These are phyloP conservation scores for Myriosclerotinia scirpicola DNA, from an alignment of 2,329 filamentous ascomycete genomes.

Conservation along the genomic window DNA sequence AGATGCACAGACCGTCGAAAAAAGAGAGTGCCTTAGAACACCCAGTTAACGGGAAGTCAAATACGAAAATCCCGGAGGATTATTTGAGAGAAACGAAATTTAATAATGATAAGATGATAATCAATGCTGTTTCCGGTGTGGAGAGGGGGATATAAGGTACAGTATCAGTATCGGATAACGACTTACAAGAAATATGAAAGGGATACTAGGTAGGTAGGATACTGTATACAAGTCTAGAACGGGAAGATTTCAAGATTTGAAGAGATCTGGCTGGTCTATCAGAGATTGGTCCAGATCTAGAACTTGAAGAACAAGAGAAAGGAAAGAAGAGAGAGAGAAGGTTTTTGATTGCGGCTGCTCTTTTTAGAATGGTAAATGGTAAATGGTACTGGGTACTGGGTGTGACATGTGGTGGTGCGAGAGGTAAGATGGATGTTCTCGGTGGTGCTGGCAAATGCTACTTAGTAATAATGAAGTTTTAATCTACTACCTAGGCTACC, in stretches of 20 bases:
- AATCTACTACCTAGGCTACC: no score
- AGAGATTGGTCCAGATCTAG: constrained; percentile 11
- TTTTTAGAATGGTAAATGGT: not conserved
- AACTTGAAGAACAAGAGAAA: constrained; percentile 8
- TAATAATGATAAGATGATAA: constrained; percentile 6
- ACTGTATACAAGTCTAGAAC: constrained; percentile 10
- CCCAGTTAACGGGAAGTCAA: constrained; percentile 17
- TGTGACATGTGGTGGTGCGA: not conserved
- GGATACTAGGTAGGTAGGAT: not conserved
- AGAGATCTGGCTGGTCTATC: constrained; percentile 19
- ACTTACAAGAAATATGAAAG: not conserved
- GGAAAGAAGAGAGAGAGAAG: constrained; percentile 11
- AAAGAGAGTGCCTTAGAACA: constrained; percentile 15
- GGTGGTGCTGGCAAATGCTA: no score
- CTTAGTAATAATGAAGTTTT: no score
- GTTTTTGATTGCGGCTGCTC: constrained; percentile 6
- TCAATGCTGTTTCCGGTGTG: not conserved
- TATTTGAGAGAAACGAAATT: constrained; percentile 5
- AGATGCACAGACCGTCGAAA: constrained; percentile 16
- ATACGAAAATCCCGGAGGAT: constrained; percentile 15
- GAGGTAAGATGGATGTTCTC: no score
- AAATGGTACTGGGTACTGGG: not conserved
- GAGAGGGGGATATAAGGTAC: not conserved
- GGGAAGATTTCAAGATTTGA: not conserved
- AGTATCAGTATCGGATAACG: constrained; percentile 6